Evolutionary conservation across 2,329 filamentous ascomycete genomes (phyloP), one percentile per base, ranked within the genome.

Genomic region (Ceratocystis papillata): DNA sequence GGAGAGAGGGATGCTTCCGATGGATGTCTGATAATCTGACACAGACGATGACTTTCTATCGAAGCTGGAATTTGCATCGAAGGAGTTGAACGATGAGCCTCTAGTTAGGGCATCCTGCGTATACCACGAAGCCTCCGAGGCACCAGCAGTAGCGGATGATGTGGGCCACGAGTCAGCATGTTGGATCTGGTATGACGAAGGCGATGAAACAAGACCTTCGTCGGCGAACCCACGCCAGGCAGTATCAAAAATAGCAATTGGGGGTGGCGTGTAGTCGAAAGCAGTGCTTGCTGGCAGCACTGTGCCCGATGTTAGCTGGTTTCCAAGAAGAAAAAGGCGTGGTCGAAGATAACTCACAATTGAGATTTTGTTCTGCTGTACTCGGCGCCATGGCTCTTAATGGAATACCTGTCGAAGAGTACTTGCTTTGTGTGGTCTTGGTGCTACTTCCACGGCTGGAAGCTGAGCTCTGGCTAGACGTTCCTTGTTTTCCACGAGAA

Each of bases 331-430:
- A 12, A 2, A 28, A 12, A 45, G 17, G 15, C 74, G 69, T 67
- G 80, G 79, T 68, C 20, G 75, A 75, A 12, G 78, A 77, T 30
- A 76, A 77, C 73, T 81, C 78, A 68, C 76, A 75, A 65, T 79
- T 76, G 44, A 79, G 75, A 15, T 20, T 25, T 10, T 25, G 20
- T 17, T 45, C 41, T 15, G 30, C 20, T n/a, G 8, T 25, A 37
- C 61, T 12, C 76, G 75, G 46, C 78, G 75, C 73, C 79, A 77
- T 50, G 74, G 73, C 68, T 81, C 72, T 64, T 78, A 75, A 50
- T 74, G 75, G 69, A 80, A 79, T 3, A 10, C 45, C 62, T 77
- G 72, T 50, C 75, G 74, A 60, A 74, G 77, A 37, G 22, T 63
- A 63, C n/a, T 74, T 71, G 37, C 77, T 72, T 10, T 57, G 25